Base-by-base conservation (phyloP, 345 rosid genomes). In the Lumnitzera littorea region DNA sequence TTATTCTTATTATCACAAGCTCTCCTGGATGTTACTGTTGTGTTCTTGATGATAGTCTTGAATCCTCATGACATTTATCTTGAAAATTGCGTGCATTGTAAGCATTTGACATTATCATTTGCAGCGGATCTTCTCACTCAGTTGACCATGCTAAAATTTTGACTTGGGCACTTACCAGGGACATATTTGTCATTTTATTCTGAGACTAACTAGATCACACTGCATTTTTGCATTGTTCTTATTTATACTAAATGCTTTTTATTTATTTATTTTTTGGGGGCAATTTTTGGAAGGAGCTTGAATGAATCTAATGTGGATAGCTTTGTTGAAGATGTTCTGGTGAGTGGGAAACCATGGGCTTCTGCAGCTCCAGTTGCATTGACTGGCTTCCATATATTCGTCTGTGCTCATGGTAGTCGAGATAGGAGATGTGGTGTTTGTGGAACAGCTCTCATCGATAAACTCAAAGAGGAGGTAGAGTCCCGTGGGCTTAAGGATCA, bases 351-450 rank as follows among this genome's bases (percentile, higher is more conserved):
- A 50, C 85, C 84, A 27, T 94, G 95, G 99, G 74, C 76, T 61
- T 83, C 85, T 47, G 86, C 90, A 61, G 66, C 64, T 58, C 77
- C 63, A 55, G 95, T 84, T 73, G 64, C 50, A 47, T 58, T 94
- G 54, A 64, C 72, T n/a, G 96, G 97, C 20, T 83, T 89, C 6
- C 72, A 83, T 71, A 73, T 94, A 2, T 94, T 94, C 65, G 96
- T 94, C 25, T 94, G 99, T 47, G 88, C 99, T 64, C 99, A 94
- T 70, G 89, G 79, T 31, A 90, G 82, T 71, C 95, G 94, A 2
- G 99, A 94, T 68, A 84, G 80, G 78, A 82, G 99, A 55, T 94
- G 97, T 20, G 99, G 97, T 48, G 96, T 94, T 64, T 94, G 99
- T 75, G 99, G 99, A 66, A 97, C 99, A 2, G 73, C 67, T 61